These are phyloP conservation scores for Microdochium trichocladiopsis DNA, from an alignment of 2,329 filamentous ascomycete species.

Conservation along the genomic window DNA sequence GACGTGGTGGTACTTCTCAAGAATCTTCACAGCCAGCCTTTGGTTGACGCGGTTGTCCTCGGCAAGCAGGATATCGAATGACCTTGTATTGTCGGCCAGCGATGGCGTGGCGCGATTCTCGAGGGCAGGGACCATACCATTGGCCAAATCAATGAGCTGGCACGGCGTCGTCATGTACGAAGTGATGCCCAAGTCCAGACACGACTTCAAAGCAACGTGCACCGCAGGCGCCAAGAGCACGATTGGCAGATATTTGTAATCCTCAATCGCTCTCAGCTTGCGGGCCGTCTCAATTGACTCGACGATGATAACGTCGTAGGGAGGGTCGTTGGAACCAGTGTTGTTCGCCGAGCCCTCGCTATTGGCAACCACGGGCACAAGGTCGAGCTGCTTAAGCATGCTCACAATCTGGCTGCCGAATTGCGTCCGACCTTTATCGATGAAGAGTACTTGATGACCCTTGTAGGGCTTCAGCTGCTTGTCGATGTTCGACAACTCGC, in stretches of 20 bases:
- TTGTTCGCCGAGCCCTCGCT: constrained; percentile 61
- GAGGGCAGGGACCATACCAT: constrained; percentile 90
- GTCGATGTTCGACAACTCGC: constrained; percentile 70
- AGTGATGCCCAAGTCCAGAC: constrained; percentile 91
- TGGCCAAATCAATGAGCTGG: constrained; percentile 86
- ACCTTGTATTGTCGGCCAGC: constrained; percentile 87
- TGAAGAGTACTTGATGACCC: constrained; percentile 86
- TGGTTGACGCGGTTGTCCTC: constrained; percentile 99
- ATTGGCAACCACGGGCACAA: constrained; percentile 79
- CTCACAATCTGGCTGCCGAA: constrained; percentile 68
- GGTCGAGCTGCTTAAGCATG: constrained; percentile 72
- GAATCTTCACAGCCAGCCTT: constrained; percentile 88
- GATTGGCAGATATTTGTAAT: constrained; percentile 97
- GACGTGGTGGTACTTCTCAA: constrained; percentile 92
- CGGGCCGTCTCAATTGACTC: constrained; percentile 91
- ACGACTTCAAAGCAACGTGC: constrained; percentile 87
- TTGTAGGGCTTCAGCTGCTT: constrained; percentile 86
- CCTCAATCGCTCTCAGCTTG: constrained; percentile 75
- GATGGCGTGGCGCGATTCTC: constrained; percentile 90
- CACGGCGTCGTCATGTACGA: constrained; percentile 99
- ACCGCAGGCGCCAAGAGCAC: constrained; percentile 86
- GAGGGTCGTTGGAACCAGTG: constrained; percentile 49
- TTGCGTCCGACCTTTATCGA: constrained; percentile 81
- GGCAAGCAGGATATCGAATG: constrained; percentile 88
- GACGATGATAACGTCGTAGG: constrained; percentile 93